phyloP scores from a whole-genome alignment of 805 yeast genomes.

The Saccharomyces cerevisiae region DNA sequence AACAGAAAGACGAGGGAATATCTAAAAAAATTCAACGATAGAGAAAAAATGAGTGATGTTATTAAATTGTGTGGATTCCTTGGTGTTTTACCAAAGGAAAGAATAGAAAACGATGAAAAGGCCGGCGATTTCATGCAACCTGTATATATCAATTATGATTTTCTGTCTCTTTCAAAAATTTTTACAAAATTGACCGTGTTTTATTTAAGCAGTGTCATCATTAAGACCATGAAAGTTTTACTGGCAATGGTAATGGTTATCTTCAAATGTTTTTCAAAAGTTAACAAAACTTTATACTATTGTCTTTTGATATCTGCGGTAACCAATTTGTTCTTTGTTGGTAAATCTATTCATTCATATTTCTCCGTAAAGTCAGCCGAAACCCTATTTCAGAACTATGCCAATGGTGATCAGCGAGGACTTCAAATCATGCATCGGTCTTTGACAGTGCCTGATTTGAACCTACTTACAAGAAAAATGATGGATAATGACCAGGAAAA shows the following conservation, averaged over 20 bases:
- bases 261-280: slow-evolving; percentile 6
- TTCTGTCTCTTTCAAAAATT: slow-evolving; percentile 6
- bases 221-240: slow-evolving; percentile 8
- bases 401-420: slow-evolving; percentile 23
- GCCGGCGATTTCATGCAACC: not conserved
- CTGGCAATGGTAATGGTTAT: slow-evolving; percentile 1
- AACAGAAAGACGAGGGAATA: not conserved
- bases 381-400: slow-evolving; percentile 18
- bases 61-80: slow-evolving; percentile 54
- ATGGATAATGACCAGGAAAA: slow-evolving; percentile 18
- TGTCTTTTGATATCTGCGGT: slow-evolving; percentile 38
- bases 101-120: slow-evolving; percentile 1
- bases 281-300: slow-evolving; percentile 35
- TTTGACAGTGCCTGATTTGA: slow-evolving; percentile 52
- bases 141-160: slow-evolving; percentile 7
- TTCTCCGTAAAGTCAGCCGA: slow-evolving; percentile 52
- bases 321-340: slow-evolving; percentile 44
- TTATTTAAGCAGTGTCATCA: slow-evolving; percentile 5
- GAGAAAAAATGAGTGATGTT: slow-evolving; percentile 4
- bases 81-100: slow-evolving; percentile 32
- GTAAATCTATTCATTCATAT: slow-evolving; percentile 44
- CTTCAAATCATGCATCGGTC: slow-evolving; percentile 47
- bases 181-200: slow-evolving; percentile 4
- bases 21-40: not conserved
- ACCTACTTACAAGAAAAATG: slow-evolving; percentile 33